Evolutionary conservation across 2,329 filamentous ascomycete genomes (phyloP).

Genomic region (Aspergillus nomiae): DNA sequence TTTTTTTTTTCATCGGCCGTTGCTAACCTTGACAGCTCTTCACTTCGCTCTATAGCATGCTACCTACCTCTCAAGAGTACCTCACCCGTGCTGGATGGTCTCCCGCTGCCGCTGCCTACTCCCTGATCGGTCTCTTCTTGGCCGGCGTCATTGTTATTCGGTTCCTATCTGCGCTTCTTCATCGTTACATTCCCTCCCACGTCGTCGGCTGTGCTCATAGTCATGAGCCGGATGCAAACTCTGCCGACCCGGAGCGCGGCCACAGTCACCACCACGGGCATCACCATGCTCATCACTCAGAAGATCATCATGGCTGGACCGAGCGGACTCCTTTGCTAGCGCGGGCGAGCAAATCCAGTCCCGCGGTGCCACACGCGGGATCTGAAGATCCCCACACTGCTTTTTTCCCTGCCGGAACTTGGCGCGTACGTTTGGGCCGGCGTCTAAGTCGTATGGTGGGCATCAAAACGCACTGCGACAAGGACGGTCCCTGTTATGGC

Average conservation of each 20-base stretch:
- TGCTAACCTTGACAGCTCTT: constrained; percentile 66
- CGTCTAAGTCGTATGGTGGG: constrained; percentile 54
- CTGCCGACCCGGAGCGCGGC: constrained; percentile 39
- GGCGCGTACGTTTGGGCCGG: constrained; percentile 38
- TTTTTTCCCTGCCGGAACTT: constrained; percentile 30
- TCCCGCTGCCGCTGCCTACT: constrained; percentile 62
- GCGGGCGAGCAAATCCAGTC: constrained; percentile 25
- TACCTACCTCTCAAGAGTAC: constrained; percentile 81
- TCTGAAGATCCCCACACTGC: constrained; percentile 19
- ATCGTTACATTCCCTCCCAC: constrained; percentile 52
- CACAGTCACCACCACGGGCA: constrained; percentile 24
- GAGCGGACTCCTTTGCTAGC: constrained; percentile 36
- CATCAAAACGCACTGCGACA: constrained; percentile 56
- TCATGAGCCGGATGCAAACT: constrained; percentile 38
- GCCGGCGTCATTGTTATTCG: constrained; percentile 51
- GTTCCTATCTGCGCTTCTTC: constrained; percentile 47
- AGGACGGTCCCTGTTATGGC: constrained; percentile 62
- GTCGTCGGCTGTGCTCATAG: constrained; percentile 53
- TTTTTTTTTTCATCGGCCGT: constrained; percentile 25
- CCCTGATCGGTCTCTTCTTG: constrained; percentile 50
- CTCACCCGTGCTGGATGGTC: constrained; percentile 69
- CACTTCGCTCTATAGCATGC: constrained; percentile 88
- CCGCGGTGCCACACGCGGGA: constrained; percentile 17
- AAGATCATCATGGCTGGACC: constrained; percentile 16
- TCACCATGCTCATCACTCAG: constrained; percentile 14